phyloP scores from a whole-genome alignment of 2,329 filamentous ascomycete species.

The Fusarium napiforme region DNA sequence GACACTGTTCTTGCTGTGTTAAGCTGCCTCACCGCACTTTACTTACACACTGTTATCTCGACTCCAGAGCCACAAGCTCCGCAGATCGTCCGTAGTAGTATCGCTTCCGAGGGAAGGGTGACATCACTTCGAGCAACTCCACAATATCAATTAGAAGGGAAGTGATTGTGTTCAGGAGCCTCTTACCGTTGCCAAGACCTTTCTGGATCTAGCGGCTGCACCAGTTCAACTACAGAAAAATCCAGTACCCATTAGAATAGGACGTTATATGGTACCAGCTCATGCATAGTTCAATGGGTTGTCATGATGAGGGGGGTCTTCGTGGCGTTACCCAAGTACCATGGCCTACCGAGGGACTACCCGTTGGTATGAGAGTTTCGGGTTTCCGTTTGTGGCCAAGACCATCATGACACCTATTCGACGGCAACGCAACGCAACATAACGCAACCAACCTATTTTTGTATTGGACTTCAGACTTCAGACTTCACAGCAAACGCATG shows the following conservation, averaged over 20 bases:
- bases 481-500: slow-evolving; percentile 7
- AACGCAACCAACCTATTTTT: background rate
- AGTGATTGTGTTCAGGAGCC: background rate
- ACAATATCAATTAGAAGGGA: background rate
- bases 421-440: background rate
- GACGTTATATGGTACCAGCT: background rate
- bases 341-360: background rate
- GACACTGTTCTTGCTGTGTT: background rate
- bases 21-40: background rate
- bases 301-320: slow-evolving; percentile 21
- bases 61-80: background rate
- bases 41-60: background rate
- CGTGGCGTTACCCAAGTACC: slow-evolving; percentile 7
- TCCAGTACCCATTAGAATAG: background rate
- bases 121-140: background rate
- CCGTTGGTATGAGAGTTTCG: slow-evolving; percentile 17
- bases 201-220: background rate
- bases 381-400: slow-evolving; percentile 32
- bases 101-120: background rate
- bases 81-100: background rate
- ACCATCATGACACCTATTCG: slow-evolving; percentile 19
- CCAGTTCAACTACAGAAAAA: background rate
- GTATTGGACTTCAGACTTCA: background rate
- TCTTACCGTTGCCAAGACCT: background rate
- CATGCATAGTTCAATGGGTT: background rate